phyloP scores from a whole-genome alignment of 2,329 filamentous ascomycete species.

The Bipolaris victoriae region DNA sequence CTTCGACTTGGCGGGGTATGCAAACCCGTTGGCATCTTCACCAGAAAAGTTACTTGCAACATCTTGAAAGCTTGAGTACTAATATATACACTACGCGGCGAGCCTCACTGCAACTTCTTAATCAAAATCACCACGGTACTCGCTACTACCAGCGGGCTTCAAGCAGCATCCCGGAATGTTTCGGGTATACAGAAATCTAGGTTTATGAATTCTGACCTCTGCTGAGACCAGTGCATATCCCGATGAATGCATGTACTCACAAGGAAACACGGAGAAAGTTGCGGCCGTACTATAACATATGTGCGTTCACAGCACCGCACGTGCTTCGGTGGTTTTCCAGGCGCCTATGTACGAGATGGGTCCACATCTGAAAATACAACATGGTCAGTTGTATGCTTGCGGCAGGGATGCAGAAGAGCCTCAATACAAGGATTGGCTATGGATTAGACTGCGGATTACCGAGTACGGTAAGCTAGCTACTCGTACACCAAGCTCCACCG shows the following conservation, averaged over 20 bases:
- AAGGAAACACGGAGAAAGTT: neutral
- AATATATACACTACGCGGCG: neutral
- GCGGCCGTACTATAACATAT: neutral
- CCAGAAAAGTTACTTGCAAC: neutral
- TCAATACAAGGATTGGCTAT: too few relatives aligned
- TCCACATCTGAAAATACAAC: neutral
- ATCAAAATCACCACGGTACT: neutral
- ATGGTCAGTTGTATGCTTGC: too few relatives aligned
- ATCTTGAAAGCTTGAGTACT: neutral
- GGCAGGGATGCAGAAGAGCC: too few relatives aligned
- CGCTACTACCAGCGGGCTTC: neutral
- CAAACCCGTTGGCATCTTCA: neutral
- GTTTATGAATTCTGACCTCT: neutral
- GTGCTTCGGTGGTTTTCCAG: too few relatives aligned
- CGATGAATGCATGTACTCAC: neutral
- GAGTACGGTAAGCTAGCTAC: too few relatives aligned
- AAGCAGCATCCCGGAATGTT: neutral
- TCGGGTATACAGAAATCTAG: neutral
- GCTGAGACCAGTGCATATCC: neutral
- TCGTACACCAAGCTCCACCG: neutral
- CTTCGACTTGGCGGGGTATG: neutral
- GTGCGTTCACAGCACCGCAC: neutral
- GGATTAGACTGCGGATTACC: too few relatives aligned
- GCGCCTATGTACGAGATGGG: too few relatives aligned
- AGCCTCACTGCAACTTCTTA: neutral